Evolutionary conservation across 345 rosid species (phyloP).

Genomic region (Draba incana): DNA sequence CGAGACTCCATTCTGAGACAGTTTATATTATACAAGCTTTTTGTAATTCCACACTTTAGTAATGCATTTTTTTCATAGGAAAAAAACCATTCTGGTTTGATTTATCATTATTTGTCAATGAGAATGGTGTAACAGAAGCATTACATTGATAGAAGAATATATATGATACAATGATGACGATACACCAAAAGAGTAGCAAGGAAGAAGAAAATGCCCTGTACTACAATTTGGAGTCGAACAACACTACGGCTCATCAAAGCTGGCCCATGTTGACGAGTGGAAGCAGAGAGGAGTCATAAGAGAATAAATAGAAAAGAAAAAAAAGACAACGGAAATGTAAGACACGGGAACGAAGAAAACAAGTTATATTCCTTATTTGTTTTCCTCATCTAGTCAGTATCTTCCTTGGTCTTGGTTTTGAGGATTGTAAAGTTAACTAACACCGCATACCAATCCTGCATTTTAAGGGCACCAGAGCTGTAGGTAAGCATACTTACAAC

Average conservation of each 20-base stretch:
- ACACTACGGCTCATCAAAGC: conserved; percentile 41
- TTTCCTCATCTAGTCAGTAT: conserved; percentile 27
- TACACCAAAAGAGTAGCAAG: too few species aligned
- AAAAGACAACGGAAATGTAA: conserved; percentile 19
- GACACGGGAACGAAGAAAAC: conserved; percentile 24
- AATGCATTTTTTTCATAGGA: conserved; percentile 30
- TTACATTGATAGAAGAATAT: too few species aligned
- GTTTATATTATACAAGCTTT: not conserved
- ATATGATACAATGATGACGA: too few species aligned
- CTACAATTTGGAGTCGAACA: conserved; percentile 39
- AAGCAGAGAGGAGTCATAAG: too few species aligned
- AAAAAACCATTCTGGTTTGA: conserved; percentile 26
- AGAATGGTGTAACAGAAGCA: conserved; percentile 29
- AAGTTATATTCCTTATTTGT: conserved; percentile 33
- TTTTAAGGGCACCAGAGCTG: conserved; percentile 52
- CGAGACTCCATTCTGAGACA: conserved; percentile 74
- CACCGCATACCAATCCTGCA: conserved; percentile 59
- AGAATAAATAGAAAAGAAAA: conserved; percentile 23
- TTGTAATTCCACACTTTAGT: conserved; percentile 28
- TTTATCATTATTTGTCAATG: conserved; percentile 10
- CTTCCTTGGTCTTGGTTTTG: not conserved
- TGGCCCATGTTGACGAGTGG: conserved; percentile 36
- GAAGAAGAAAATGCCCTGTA: too few species aligned
- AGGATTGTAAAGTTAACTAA: conserved; percentile 38
- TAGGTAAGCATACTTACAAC: conserved; percentile 54